Percentiles rank a stretch among this genome's conserved stretches.
These are phyloP conservation scores for Hemisphaericaspora subhashii DNA, from an alignment of 1,139 yeast species.

Conservation along the genomic window DNA sequence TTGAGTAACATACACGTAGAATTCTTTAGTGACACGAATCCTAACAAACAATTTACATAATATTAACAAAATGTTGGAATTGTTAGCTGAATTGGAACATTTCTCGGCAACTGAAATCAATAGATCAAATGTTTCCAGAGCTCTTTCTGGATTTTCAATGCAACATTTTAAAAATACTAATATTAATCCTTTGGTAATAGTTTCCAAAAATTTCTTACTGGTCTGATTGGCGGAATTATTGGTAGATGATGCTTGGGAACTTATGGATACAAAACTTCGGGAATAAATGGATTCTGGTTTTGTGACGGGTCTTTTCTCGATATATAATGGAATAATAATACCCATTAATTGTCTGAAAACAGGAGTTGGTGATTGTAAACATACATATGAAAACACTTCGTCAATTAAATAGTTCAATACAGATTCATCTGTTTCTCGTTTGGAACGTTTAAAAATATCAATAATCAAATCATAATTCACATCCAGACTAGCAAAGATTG, in stretches of 20 bases:
- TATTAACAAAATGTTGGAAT: slow-evolving; percentile 41
- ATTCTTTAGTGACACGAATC: slow-evolving; percentile 51
- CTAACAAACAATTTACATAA: slow-evolving; percentile 57
- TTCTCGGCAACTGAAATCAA: slow-evolving; percentile 25
- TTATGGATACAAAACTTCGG: slow-evolving; percentile 23
- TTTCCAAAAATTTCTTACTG: slow-evolving; percentile 17
- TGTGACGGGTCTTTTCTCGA: slow-evolving; percentile 4
- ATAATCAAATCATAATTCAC: slow-evolving; percentile 29
- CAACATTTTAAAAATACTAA: slow-evolving; percentile 31
- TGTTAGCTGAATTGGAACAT: slow-evolving; percentile 21
- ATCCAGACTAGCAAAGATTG: slow-evolving; percentile 24
- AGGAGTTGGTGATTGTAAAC: slow-evolving; percentile 22
- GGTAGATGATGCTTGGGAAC: slow-evolving; percentile 15
- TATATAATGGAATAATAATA: slow-evolving; percentile 16
- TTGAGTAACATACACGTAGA: slow-evolving; percentile 47
- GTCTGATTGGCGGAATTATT: neutral
- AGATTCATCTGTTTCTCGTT: slow-evolving; percentile 27
- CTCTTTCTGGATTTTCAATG: slow-evolving; percentile 25
- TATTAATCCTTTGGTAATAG: slow-evolving; percentile 33
- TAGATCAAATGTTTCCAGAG: slow-evolving; percentile 29
- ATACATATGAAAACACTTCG: slow-evolving; percentile 29
- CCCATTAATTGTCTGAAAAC: slow-evolving; percentile 23
- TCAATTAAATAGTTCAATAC: slow-evolving; percentile 35
- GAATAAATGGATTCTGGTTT: slow-evolving; percentile 10
- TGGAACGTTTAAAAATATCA: slow-evolving; percentile 30